Conservation (phyloP, 176 grass and related monocot species). For the Themeda triandra region DNA sequence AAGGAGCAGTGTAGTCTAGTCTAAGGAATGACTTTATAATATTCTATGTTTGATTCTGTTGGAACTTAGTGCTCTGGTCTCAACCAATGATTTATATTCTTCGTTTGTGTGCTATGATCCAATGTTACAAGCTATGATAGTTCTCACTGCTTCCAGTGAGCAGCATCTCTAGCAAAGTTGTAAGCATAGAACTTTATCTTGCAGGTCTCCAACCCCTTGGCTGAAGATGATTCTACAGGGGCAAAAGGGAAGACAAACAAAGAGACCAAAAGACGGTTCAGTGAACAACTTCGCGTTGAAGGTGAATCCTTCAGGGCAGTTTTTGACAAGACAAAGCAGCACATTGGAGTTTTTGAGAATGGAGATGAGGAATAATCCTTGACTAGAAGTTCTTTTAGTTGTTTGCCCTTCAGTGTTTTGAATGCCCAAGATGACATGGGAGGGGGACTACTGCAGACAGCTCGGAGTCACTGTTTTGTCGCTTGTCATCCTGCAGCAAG, state of each 20-base stretch:
- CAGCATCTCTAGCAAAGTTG: not conserved
- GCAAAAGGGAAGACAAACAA: constrained; percentile 36
- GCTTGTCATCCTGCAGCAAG: not conserved
- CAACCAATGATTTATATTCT: not conserved
- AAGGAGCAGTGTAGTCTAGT: not conserved
- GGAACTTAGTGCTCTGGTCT: not conserved
- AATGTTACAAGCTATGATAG: not conserved
- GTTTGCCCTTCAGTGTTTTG: not conserved
- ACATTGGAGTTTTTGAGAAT: constrained; percentile 44
- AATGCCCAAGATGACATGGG: not conserved
- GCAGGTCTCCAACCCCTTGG: constrained; percentile 75
- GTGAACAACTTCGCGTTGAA: constrained; percentile 78
- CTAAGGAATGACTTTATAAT: not conserved
- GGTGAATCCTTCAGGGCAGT: constrained; percentile 77
- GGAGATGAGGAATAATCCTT: constrained; percentile 18
- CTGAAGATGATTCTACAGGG: constrained; percentile 37
- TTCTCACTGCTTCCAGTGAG: not conserved
- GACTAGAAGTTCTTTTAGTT: not conserved
- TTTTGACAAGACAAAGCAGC: constrained; percentile 64
- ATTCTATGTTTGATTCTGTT: not conserved
- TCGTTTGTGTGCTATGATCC: not conserved
- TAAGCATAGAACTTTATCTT: constrained; percentile 17
- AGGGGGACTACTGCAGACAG: not conserved
- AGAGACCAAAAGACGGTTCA: constrained; percentile 72
- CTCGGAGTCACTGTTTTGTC: not conserved